Percentiles rank a stretch among this genome's conserved stretches.
Evolutionary conservation across 805 yeast species (phyloP).

Genomic region (Metschnikowia peoriensis): DNA sequence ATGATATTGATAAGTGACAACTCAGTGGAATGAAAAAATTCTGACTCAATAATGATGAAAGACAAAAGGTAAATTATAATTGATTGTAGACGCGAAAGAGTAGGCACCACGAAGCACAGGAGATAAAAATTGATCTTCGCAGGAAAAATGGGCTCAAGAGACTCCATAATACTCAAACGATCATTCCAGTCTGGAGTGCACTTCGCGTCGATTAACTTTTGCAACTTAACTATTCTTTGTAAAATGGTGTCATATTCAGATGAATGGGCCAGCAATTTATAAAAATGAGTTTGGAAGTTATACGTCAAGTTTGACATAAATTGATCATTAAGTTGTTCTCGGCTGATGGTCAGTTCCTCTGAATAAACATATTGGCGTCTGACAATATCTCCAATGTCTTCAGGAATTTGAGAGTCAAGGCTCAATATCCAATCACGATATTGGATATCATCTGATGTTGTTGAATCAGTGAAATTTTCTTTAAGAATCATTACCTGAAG

Average conservation of each 20-base stretch:
- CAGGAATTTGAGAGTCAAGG: slow-evolving; percentile 46
- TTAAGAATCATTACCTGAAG: slow-evolving; percentile 55
- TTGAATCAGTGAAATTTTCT: slow-evolving; percentile 37
- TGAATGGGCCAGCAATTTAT: slow-evolving; percentile 52
- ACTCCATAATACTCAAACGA: slow-evolving; percentile 12
- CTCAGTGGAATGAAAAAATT: slow-evolving; percentile 66
- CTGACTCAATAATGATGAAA: slow-evolving; percentile 64
- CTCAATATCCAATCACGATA: slow-evolving; percentile 66
- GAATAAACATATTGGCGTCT: slow-evolving; percentile 30
- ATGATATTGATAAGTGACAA: slow-evolving; percentile 59
- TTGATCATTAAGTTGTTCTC: slow-evolving; percentile 36
- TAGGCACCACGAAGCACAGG: slow-evolving; percentile 47
- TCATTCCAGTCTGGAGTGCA: slow-evolving; percentile 17
- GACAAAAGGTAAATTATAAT: slow-evolving; percentile 45
- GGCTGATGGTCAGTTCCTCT: slow-evolving; percentile 20
- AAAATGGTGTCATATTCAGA: slow-evolving; percentile 56
- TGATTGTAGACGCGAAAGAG: slow-evolving; percentile 43
- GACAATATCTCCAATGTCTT: slow-evolving; percentile 31
- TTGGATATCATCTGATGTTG: slow-evolving; percentile 30
- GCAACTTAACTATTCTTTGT: slow-evolving; percentile 32
- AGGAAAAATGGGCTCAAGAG: slow-evolving; percentile 3
- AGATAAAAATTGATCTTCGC: slow-evolving; percentile 18
- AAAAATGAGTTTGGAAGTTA: slow-evolving; percentile 49
- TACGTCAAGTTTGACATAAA: slow-evolving; percentile 52
- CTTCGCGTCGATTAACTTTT: slow-evolving; percentile 17